phyloP scores from a whole-genome alignment of 441 rosid genomes.

The Melastoma candidum region DNA sequence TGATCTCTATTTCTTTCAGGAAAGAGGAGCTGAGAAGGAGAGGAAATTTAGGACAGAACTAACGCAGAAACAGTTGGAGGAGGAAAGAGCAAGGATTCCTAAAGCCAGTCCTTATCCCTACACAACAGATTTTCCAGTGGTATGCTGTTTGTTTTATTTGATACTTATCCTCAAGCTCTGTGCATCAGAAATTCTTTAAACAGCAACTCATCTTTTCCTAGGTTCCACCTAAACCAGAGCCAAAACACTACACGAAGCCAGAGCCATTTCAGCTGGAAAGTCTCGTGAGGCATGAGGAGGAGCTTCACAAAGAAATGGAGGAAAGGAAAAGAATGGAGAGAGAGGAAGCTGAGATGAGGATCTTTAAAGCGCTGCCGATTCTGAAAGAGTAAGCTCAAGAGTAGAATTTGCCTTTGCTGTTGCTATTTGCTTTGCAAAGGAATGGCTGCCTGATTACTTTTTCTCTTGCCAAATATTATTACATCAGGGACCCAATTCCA shows the following conservation, averaged over 20 bases:
- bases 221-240: conserved; percentile 83
- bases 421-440: background rate
- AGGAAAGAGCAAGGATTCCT: conserved; percentile 66
- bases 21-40: conserved; percentile 88
- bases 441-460: background rate
- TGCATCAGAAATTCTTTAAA: background rate
- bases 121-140: conserved; percentile 96
- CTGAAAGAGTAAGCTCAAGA: conserved; percentile 49
- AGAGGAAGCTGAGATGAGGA: conserved; percentile 68
- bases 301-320: conserved; percentile 71
- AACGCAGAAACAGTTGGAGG: conserved; percentile 51
- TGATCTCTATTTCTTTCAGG: conserved; percentile 34
- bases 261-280: conserved; percentile 91
- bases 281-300: conserved; percentile 81
- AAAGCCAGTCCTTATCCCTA: conserved; percentile 91
- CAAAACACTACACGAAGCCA: conserved; percentile 73
- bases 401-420: background rate
- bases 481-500: conserved; percentile 78
- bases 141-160: conserved; percentile 17
- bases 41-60: conserved; percentile 51
- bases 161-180: background rate
- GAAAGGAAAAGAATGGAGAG: conserved; percentile 60
- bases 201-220: conserved; percentile 12
- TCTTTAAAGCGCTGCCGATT: conserved; percentile 74
- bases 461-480: background rate